A percentile compares a stretch with the other conserved stretches of the same genome.
phyloP scores from a whole-genome alignment of 2,329 filamentous ascomycete genomes.

The Myriosclerotinia duriaeana region DNA sequence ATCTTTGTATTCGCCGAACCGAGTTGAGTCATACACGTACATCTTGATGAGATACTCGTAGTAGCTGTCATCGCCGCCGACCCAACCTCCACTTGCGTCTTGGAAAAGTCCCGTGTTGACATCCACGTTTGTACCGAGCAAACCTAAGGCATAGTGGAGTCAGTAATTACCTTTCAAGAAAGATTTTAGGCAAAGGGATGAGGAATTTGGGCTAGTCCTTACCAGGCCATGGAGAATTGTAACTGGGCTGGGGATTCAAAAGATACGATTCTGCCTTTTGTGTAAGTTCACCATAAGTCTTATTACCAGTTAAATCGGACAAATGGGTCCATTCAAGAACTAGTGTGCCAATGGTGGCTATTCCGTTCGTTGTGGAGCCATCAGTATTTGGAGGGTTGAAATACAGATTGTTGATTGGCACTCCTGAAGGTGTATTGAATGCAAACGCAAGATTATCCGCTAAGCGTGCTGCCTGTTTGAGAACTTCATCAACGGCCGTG shows the following conservation, averaged over 20 bases:
- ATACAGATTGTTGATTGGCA: slow-evolving; percentile 69
- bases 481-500: slow-evolving; percentile 53
- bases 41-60: slow-evolving; percentile 94
- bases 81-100: slow-evolving; percentile 71
- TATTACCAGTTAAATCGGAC: slow-evolving; percentile 69
- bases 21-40: slow-evolving; percentile 71
- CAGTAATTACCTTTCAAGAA: background rate
- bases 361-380: slow-evolving; percentile 59
- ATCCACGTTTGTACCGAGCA: slow-evolving; percentile 68
- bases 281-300: slow-evolving; percentile 63
- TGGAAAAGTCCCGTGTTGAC: slow-evolving; percentile 65
- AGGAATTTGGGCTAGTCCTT: background rate
- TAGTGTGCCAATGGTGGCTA: slow-evolving; percentile 75
- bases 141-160: slow-evolving; percentile 41
- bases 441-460: slow-evolving; percentile 73
- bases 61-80: slow-evolving; percentile 73
- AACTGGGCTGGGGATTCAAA: slow-evolving; percentile 61
- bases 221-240: slow-evolving; percentile 69
- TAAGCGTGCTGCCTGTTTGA: slow-evolving; percentile 65
- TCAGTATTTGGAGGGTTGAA: slow-evolving; percentile 55
- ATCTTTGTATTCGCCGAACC: slow-evolving; percentile 66
- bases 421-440: slow-evolving; percentile 72
- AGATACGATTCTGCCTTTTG: slow-evolving; percentile 70
- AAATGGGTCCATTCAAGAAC: slow-evolving; percentile 83
- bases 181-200: background rate